Conservation (phyloP, 2,329 filamentous ascomycete species). For the Phialophora chinensis region DNA sequence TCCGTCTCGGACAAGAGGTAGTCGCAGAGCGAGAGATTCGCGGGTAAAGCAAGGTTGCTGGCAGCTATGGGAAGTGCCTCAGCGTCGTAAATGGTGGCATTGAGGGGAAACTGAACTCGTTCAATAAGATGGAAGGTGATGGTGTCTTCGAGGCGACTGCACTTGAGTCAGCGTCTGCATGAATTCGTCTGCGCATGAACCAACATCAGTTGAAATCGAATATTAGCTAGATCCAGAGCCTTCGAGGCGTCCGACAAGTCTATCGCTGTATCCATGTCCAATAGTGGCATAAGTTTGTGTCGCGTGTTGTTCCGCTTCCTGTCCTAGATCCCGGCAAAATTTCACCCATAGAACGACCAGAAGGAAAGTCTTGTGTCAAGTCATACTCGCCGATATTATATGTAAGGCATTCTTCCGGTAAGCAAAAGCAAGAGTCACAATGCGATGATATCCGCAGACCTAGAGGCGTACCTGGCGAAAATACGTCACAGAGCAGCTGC, state of each 20-base stretch:
- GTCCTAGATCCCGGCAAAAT: background rate
- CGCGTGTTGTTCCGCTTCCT: background rate
- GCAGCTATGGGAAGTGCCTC: slow-evolving; percentile 80
- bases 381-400: background rate
- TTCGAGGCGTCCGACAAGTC: slow-evolving; percentile 83
- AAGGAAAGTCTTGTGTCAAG: background rate
- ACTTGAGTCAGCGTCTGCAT: slow-evolving; percentile 26
- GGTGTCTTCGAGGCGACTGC: slow-evolving; percentile 92
- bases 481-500: slow-evolving; percentile 9
- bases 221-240: slow-evolving; percentile 87
- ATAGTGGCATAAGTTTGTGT: slow-evolving; percentile 20
- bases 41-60: slow-evolving; percentile 78
- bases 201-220: slow-evolving; percentile 92
- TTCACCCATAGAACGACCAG: background rate
- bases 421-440: slow-evolving; percentile 6
- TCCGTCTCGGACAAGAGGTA: slow-evolving; percentile 93
- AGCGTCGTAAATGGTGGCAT: slow-evolving; percentile 81
- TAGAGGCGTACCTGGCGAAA: background rate
- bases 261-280: slow-evolving; percentile 84
- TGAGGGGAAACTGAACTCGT: slow-evolving; percentile 94
- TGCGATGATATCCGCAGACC: slow-evolving; percentile 19
- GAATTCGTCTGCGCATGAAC: slow-evolving; percentile 41
- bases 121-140: slow-evolving; percentile 98
- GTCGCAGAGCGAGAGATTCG: slow-evolving; percentile 95
- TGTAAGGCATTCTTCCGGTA: slow-evolving; percentile 10